phyloP scores from a whole-genome alignment of 495 filamentous ascomycete species.

The Alectoria sarmentosa region DNA sequence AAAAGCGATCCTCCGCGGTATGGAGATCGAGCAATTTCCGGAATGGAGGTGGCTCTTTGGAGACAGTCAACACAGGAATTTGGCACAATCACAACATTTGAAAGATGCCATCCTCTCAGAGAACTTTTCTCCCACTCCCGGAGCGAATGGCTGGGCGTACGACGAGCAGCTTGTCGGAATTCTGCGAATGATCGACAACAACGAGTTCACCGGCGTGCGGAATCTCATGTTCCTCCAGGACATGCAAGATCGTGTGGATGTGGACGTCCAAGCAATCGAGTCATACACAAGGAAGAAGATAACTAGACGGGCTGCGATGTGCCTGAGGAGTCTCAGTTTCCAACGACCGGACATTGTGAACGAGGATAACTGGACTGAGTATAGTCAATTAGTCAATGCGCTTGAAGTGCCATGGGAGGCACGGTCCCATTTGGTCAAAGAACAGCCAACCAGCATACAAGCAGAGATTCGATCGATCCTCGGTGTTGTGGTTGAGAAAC shows the following conservation, averaged over 20 bases:
- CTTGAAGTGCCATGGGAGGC: not conserved
- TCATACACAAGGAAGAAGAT: not conserved
- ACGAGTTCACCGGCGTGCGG: not conserved
- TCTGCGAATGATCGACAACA: not conserved
- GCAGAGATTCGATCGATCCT: not conserved
- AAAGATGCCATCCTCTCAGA: constrained; percentile 8
- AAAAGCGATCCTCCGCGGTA: constrained; percentile 6
- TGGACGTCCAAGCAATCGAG: not conserved
- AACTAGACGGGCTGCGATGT: not conserved
- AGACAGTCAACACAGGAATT: constrained; percentile 5
- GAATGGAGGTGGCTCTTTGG: constrained; percentile 17
- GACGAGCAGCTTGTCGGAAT: not conserved
- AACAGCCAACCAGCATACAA: not conserved
- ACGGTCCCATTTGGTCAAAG: not conserved
- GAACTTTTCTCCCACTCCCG: too few relatives aligned
- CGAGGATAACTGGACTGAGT: not conserved
- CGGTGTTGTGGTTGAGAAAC: not conserved
- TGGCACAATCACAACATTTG: constrained; percentile 10
- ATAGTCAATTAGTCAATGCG: not conserved
- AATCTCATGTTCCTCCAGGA: not conserved
- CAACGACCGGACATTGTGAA: not conserved
- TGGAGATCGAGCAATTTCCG: constrained; percentile 12
- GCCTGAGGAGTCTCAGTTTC: not conserved
- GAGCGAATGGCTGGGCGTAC: not conserved
- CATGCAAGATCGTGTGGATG: not conserved